Conservation (phyloP, 345 rosid genomes). For the Sapria himalayana region DNA sequence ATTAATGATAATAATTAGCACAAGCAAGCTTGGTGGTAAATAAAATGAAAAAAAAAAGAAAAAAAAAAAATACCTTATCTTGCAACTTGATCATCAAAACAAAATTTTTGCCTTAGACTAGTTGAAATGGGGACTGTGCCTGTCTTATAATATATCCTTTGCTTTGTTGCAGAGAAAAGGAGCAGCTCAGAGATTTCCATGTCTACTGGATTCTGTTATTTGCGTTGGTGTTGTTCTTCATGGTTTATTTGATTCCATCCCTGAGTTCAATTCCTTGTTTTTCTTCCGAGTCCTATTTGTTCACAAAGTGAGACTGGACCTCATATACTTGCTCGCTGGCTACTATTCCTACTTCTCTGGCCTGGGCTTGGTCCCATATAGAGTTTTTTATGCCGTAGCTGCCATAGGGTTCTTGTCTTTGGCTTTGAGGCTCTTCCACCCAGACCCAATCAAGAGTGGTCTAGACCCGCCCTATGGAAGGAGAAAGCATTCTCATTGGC, state of each 20-base stretch:
- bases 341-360: slow-evolving; percentile 50
- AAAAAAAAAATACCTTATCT: too few species aligned
- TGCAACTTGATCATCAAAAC: too few species aligned
- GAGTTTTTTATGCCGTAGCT: slow-evolving; percentile 60
- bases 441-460: slow-evolving; percentile 27
- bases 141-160: background rate
- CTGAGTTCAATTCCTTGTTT: slow-evolving; percentile 31
- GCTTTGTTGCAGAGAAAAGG: slow-evolving; percentile 50
- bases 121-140: background rate
- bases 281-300: slow-evolving; percentile 24
- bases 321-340: slow-evolving; percentile 43
- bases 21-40: too few species aligned
- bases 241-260: slow-evolving; percentile 35
- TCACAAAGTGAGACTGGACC: slow-evolving; percentile 26
- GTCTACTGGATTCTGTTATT: slow-evolving; percentile 60
- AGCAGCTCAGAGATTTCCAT: slow-evolving; percentile 52
- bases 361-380: slow-evolving; percentile 56
- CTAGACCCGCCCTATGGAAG: slow-evolving; percentile 31
- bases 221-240: slow-evolving; percentile 53
- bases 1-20: too few species aligned
- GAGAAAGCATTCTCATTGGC: slow-evolving; percentile 65
- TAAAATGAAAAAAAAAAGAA: too few species aligned
- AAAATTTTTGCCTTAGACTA: too few species aligned
- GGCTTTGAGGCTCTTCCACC: slow-evolving; percentile 25
- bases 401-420: slow-evolving; percentile 36